These are phyloP conservation scores for Pilatotrama ljubarskyi DNA, from an alignment of 768 basidiomycete genomes.

Conservation along the genomic window DNA sequence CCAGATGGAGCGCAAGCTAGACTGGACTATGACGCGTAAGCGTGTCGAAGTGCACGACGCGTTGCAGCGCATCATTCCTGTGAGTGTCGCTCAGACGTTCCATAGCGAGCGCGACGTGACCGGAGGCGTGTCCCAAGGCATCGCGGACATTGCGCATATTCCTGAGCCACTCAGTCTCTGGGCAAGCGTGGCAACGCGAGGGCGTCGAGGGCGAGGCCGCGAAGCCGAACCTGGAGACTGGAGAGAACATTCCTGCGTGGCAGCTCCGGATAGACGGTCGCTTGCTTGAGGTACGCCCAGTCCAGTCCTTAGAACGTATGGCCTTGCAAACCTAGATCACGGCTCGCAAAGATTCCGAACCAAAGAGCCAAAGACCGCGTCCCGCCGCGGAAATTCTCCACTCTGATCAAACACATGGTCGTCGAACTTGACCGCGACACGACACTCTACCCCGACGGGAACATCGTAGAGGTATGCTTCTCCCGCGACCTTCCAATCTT, in stretches of 20 bases:
- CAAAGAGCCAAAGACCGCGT: conserved; percentile 63
- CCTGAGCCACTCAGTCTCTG: conserved; percentile 83
- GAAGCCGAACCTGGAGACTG: conserved; percentile 71
- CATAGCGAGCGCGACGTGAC: background rate
- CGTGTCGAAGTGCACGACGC: conserved; percentile 89
- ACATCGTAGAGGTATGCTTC: conserved; percentile 79
- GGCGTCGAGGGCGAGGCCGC: conserved; percentile 36
- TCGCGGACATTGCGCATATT: conserved; percentile 84
- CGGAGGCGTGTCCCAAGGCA: conserved; percentile 47
- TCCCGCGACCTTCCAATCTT: background rate
- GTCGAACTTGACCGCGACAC: conserved; percentile 89
- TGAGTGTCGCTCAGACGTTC: conserved; percentile 34
- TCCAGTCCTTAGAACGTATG: too few species aligned
- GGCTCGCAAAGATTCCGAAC: conserved; percentile 49
- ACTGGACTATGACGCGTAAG: conserved; percentile 94
- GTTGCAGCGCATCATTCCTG: conserved; percentile 70
- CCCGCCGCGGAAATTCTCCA: conserved; percentile 77
- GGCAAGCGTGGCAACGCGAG: conserved; percentile 81
- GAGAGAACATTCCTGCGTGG: conserved; percentile 90
- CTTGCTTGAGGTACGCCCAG: conserved; percentile 65
- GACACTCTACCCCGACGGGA: conserved; percentile 76
- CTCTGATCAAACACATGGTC: conserved; percentile 79
- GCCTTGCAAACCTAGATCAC: too few species aligned
- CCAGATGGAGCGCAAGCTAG: conserved; percentile 87
- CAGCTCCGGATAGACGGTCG: conserved; percentile 84